Conservation (phyloP, 352 stramenopile species). For the Phytophthora constricta region DNA sequence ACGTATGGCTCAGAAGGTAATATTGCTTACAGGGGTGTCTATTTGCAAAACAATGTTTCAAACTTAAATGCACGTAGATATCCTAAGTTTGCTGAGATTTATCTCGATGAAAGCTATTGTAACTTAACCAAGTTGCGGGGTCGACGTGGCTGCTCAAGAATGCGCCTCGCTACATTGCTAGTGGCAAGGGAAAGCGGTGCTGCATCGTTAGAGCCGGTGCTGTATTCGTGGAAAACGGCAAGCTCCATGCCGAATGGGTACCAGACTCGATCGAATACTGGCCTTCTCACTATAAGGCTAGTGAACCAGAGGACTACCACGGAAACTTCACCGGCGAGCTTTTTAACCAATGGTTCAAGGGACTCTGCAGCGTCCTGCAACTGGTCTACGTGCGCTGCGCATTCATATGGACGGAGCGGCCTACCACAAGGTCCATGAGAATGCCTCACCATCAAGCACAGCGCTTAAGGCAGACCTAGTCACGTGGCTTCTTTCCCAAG, state of each 20-base stretch:
- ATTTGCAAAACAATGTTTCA: too few relatives aligned
- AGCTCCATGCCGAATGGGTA: background rate
- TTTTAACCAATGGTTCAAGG: conserved; percentile 5
- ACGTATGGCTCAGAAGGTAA: too few relatives aligned
- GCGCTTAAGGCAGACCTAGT: too few relatives aligned
- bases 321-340: conserved; percentile 8
- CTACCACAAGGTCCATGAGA: conserved; percentile 22
- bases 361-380: background rate
- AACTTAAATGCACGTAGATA: too few relatives aligned
- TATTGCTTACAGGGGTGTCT: too few relatives aligned
- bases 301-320: too few relatives aligned
- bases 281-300: too few relatives aligned
- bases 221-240: background rate
- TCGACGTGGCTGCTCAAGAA: background rate
- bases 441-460: too few relatives aligned
- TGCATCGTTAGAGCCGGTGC: conserved; percentile 4
- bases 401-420: conserved; percentile 10
- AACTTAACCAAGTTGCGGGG: conserved; percentile 7
- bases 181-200: too few relatives aligned
- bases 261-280: too few relatives aligned
- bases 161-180: background rate
- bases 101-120: conserved; percentile 8
- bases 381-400: background rate
- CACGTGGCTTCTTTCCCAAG: too few relatives aligned
- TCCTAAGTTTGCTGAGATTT: too few relatives aligned